phyloP scores from a whole-genome alignment of 2,329 filamentous ascomycete species.

The Chaetomiaceae sp. region DNA sequence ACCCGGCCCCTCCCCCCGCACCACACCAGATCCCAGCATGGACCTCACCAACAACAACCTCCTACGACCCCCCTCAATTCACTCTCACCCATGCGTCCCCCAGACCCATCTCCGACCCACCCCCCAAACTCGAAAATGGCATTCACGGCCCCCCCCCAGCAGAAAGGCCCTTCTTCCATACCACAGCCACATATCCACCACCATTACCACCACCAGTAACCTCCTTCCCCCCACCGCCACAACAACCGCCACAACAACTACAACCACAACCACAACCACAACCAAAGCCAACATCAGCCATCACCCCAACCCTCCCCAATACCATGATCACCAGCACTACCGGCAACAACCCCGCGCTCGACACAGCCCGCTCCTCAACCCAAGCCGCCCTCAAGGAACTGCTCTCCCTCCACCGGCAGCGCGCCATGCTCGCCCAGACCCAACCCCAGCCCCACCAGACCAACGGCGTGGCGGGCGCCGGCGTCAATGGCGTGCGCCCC shows the following conservation, averaged over 20 bases:
- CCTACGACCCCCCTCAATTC: background rate
- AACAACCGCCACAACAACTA: background rate
- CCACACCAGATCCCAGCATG: background rate
- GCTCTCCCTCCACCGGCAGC: constrained; percentile 32
- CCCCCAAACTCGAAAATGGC: background rate
- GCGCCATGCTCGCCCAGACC: constrained; percentile 20
- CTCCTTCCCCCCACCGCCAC: too few relatives aligned
- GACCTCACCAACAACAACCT: background rate
- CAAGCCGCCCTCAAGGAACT: constrained; percentile 36
- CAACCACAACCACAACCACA: background rate
- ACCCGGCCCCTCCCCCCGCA: background rate
- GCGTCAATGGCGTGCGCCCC: background rate
- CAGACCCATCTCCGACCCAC: constrained; percentile 3
- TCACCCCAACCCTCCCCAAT: background rate
- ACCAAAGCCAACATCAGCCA: background rate
- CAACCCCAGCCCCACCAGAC: too few relatives aligned
- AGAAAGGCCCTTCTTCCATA: too few relatives aligned
- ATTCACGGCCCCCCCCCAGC: too few relatives aligned
- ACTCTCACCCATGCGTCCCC: background rate
- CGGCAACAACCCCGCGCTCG: constrained; percentile 19
- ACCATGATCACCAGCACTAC: background rate
- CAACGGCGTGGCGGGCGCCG: constrained; percentile 10
- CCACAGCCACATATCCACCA: background rate
- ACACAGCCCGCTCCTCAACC: constrained; percentile 21
- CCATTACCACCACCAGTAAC: background rate